Percentiles rank a stretch among this genome's conserved stretches.
Evolutionary conservation across 1,139 yeast species (phyloP).

Genomic region (Scheffersomyces insectosa): DNA sequence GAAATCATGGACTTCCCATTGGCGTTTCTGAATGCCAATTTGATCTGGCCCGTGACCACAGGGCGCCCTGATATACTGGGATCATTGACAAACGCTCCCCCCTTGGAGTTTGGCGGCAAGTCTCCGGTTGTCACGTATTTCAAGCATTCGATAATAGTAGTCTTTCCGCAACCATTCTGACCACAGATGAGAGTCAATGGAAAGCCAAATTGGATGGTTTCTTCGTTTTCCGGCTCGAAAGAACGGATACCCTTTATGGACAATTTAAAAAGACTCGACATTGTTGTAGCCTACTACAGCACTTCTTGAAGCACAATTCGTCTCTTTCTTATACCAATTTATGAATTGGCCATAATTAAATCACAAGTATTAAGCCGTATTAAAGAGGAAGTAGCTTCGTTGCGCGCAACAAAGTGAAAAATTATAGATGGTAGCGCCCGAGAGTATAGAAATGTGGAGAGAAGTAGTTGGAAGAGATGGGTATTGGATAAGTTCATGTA

Average conservation of each 20-base stretch:
- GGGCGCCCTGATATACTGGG: slow-evolving; percentile 79
- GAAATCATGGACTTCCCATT: slow-evolving; percentile 80
- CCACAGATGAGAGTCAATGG: slow-evolving; percentile 96
- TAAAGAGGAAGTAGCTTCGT: no score
- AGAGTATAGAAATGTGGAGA: no score
- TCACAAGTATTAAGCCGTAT: no score
- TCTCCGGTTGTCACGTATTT: slow-evolving; percentile 95
- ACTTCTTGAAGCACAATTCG: no score
- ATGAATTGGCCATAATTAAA: no score
- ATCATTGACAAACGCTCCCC: slow-evolving; percentile 96
- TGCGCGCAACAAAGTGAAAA: no score
- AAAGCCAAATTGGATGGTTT: slow-evolving; percentile 84
- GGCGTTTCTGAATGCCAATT: slow-evolving; percentile 77
- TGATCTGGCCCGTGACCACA: slow-evolving; percentile 86
- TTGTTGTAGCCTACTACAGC: slow-evolving; percentile 15
- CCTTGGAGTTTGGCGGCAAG: slow-evolving; percentile 92
- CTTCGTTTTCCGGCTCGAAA: slow-evolving; percentile 78
- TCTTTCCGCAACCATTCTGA: slow-evolving; percentile 97
- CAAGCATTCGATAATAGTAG: slow-evolving; percentile 92
- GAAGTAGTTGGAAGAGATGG: no score
- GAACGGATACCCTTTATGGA: slow-evolving; percentile 91
- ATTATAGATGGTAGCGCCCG: no score
- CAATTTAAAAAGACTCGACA: slow-evolving; percentile 74
- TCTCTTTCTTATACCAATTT: no score
- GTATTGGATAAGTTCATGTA: no score